Evolutionary conservation across 2,329 filamentous ascomycete species (phyloP).

Genomic region (Gyromitra esculenta): DNA sequence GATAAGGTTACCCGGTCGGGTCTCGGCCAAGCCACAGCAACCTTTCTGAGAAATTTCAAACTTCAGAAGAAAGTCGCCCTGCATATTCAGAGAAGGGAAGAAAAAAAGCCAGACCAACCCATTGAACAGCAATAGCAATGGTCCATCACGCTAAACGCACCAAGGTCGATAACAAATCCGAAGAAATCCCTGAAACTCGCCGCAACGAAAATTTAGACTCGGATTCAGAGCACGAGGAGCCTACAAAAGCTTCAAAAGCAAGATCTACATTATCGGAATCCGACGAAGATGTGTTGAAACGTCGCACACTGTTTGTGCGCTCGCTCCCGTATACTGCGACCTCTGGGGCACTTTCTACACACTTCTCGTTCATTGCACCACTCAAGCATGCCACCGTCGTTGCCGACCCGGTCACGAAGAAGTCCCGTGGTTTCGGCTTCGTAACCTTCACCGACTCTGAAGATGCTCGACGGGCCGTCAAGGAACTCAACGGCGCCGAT

Average conservation of each 20-base stretch:
- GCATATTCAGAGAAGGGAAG: neutral
- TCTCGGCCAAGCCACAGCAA: constrained; percentile 23
- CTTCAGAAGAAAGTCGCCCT: constrained; percentile 5
- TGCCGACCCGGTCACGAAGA: constrained; percentile 82
- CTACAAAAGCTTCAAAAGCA: constrained; percentile 16
- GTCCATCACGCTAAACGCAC: constrained; percentile 25
- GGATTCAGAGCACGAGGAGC: constrained; percentile 1
- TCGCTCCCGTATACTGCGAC: constrained; percentile 82
- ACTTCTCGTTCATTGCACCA: constrained; percentile 93
- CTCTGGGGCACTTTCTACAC: constrained; percentile 81
- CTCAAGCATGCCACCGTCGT: constrained; percentile 97
- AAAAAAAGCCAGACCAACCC: neutral
- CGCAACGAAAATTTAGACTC: neutral
- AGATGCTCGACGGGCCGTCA: constrained; percentile 82
- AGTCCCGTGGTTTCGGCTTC: constrained; percentile 92
- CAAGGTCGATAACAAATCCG: constrained; percentile 13
- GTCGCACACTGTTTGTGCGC: constrained; percentile 86
- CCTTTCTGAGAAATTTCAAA: constrained; percentile 16
- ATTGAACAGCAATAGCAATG: constrained; percentile 33
- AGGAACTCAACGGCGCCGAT: constrained; percentile 79
- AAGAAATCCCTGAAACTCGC: neutral
- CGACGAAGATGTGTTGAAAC: constrained; percentile 46
- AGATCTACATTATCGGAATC: constrained; percentile 38
- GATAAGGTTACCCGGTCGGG: constrained; percentile 13
- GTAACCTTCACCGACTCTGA: constrained; percentile 95